Evolutionary conservation across 2,329 filamentous ascomycete species (phyloP).

Genomic region (Dendryphion nanum): DNA sequence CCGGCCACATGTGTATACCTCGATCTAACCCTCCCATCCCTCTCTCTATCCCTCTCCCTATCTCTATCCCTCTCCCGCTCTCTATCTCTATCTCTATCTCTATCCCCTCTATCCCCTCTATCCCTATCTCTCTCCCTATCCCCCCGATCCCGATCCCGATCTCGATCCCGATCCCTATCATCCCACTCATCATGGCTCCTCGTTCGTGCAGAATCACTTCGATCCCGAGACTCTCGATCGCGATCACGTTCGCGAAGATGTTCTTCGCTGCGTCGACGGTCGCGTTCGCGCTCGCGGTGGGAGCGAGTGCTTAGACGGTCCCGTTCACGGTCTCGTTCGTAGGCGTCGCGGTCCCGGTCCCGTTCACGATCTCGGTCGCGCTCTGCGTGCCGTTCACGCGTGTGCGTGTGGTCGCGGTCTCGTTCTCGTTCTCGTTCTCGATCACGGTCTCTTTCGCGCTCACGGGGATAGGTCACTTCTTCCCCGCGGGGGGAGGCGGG

Average conservation of each 20-base stretch:
- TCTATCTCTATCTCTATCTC: slow-evolving; percentile 1
- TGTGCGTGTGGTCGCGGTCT: slow-evolving; percentile 4
- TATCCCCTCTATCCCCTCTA: slow-evolving; percentile 8
- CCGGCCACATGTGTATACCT: slow-evolving; percentile 28
- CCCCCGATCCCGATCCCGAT: not conserved
- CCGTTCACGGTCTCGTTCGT: slow-evolving; percentile 2
- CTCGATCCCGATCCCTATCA: slow-evolving; percentile 12
- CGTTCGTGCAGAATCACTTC: slow-evolving; percentile 10
- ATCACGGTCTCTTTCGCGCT: slow-evolving; percentile 5
- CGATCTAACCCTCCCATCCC: slow-evolving; percentile 5
- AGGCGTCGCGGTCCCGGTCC: not conserved
- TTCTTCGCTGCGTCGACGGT: not conserved
- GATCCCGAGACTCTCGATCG: slow-evolving; percentile 6
- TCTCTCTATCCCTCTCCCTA: slow-evolving; percentile 7
- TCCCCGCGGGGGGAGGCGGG: slow-evolving; percentile 17
- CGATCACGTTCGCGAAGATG: slow-evolving; percentile 2
- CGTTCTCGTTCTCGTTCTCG: slow-evolving; percentile 7
- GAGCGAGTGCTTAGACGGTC: slow-evolving; percentile 20
- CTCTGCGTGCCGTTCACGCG: slow-evolving; percentile 6
- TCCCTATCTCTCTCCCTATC: slow-evolving; percentile 7
- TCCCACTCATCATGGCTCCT: slow-evolving; percentile 24
- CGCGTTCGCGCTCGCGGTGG: slow-evolving; percentile 9
- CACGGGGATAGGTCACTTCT: slow-evolving; percentile 17
- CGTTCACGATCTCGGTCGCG: slow-evolving; percentile 2
- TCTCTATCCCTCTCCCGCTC: slow-evolving; percentile 1